phyloP scores from a whole-genome alignment of 257 asterid species.

The Penstemon eatonii region DNA sequence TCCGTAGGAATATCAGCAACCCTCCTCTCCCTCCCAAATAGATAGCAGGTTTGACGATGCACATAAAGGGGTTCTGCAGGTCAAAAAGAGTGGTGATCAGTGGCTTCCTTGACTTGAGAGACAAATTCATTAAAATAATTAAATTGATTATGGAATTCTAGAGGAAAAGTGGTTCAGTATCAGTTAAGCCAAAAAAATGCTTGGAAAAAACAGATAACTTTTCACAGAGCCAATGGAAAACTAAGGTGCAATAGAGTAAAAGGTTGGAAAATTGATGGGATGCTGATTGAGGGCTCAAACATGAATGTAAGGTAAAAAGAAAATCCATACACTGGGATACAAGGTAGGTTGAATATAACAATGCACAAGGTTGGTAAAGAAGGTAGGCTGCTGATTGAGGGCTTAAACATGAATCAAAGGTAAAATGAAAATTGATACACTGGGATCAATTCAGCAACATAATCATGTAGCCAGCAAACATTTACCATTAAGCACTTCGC shows the following conservation, averaged over 20 bases:
- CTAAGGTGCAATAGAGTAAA: neutral
- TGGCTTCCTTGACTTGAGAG: neutral
- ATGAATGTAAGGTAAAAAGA: neutral
- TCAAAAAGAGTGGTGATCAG: slow-evolving; percentile 22
- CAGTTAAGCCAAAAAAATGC: neutral
- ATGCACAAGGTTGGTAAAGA: too few relatives aligned
- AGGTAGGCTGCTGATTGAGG: neutral
- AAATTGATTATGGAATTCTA: neutral
- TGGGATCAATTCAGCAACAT: too few relatives aligned
- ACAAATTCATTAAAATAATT: slow-evolving; percentile 10
- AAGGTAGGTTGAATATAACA: too few relatives aligned
- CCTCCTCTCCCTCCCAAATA: slow-evolving; percentile 97
- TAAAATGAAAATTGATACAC: slow-evolving; percentile 15
- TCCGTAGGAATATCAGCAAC: slow-evolving; percentile 95
- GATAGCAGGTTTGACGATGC: slow-evolving; percentile 94
- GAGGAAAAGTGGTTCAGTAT: neutral
- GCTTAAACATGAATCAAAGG: neutral
- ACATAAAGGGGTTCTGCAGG: slow-evolving; percentile 85
- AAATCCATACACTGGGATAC: too few relatives aligned
- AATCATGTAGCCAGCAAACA: slow-evolving; percentile 7
- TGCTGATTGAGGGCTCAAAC: neutral
- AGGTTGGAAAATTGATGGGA: too few relatives aligned
- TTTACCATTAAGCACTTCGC: slow-evolving; percentile 87
- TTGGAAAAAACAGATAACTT: slow-evolving; percentile 15
- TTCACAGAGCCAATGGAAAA: neutral